Conservation (phyloP, 371 early-diverging fungal species). For the Mortierella sp. region DNA sequence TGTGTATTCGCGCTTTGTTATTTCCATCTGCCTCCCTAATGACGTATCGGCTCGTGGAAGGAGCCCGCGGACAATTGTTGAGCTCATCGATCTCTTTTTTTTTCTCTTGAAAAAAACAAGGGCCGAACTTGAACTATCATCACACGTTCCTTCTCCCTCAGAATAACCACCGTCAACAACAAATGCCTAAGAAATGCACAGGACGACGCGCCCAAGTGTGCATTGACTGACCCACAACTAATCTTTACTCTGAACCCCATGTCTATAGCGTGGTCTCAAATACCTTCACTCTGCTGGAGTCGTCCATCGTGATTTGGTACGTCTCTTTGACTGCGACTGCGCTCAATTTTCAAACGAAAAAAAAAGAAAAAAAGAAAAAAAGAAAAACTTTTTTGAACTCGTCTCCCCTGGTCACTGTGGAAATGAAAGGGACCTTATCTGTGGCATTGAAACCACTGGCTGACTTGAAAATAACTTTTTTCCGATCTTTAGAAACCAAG, state of each 20-base stretch:
- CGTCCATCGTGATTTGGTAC: conserved; percentile 93
- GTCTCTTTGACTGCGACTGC: conserved; percentile 18
- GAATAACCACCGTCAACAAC: background rate
- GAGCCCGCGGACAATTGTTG: conserved; percentile 12
- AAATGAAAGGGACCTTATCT: background rate
- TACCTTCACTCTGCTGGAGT: conserved; percentile 97
- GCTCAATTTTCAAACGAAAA: conserved; percentile 2
- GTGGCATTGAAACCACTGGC: background rate
- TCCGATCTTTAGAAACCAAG: conserved; percentile 83
- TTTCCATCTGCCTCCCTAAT: background rate
- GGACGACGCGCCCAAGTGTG: background rate
- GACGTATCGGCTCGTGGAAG: conserved; percentile 13
- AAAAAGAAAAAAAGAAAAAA: background rate
- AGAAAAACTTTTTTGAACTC: background rate
- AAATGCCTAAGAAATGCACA: background rate
- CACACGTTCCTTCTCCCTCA: background rate
- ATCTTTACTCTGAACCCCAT: conserved; percentile 9
- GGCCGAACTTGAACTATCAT: background rate
- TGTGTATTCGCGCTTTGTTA: background rate
- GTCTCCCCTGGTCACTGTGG: background rate
- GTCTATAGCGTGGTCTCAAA: conserved; percentile 82
- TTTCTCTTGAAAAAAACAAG: background rate
- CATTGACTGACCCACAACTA: background rate
- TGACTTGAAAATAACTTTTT: conserved; percentile 6
- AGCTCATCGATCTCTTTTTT: conserved; percentile 1